Conservation (phyloP, 768 basidiomycete species). For the Lanmaoa rubissima region DNA sequence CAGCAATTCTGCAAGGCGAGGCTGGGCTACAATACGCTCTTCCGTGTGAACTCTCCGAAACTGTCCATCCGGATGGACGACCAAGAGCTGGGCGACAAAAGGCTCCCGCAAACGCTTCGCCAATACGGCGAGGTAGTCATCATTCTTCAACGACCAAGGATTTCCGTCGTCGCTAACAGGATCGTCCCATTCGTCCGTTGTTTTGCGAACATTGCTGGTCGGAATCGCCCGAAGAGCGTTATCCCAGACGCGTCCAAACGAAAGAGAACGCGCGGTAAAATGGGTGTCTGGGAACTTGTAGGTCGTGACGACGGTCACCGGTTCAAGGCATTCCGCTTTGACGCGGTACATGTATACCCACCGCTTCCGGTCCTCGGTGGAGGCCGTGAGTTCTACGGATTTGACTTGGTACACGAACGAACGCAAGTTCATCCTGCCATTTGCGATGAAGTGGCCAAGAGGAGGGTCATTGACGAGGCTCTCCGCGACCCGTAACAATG, state of each 20-base stretch:
- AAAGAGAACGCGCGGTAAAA: constrained; percentile 5
- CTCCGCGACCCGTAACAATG: constrained; percentile 15
- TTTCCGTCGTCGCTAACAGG: neutral
- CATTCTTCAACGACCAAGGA: constrained; percentile 17
- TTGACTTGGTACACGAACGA: constrained; percentile 24
- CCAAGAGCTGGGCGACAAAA: constrained; percentile 25
- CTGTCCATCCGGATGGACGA: constrained; percentile 20
- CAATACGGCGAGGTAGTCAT: constrained; percentile 5
- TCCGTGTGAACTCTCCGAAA: constrained; percentile 23
- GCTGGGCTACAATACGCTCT: constrained; percentile 23
- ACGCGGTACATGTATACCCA: constrained; percentile 17
- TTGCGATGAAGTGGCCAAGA: constrained; percentile 30
- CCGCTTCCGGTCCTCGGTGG: constrained; percentile 11
- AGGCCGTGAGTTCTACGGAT: constrained; percentile 7
- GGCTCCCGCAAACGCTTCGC: constrained; percentile 18
- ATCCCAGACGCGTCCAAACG: constrained; percentile 27
- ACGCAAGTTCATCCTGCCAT: constrained; percentile 30
- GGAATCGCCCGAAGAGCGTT: constrained; percentile 14
- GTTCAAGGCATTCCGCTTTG: constrained; percentile 19
- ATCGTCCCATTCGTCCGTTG: neutral
- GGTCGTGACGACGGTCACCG: constrained; percentile 15
- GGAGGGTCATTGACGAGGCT: constrained; percentile 22
- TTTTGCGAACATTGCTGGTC: neutral
- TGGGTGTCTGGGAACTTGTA: constrained; percentile 6
- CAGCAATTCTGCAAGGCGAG: constrained; percentile 10